Base-by-base conservation (phyloP, 345 rosid species). In the Gossypium raimondii region DNA sequence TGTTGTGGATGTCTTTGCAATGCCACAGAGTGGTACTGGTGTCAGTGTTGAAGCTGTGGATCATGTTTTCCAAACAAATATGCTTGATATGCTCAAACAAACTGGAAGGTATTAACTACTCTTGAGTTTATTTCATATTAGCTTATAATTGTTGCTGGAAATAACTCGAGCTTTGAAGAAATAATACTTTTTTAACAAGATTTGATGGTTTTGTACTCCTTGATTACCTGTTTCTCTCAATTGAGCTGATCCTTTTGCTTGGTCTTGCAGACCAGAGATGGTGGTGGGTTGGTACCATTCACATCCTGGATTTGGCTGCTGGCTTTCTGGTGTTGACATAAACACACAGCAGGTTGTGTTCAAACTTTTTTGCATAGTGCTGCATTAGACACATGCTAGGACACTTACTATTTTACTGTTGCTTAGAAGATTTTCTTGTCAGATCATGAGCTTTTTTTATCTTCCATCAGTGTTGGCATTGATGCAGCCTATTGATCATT, bases 241-340 rank as follows among this genome's bases (percentile, higher is more conserved):
- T 27, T 6, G 18, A 14, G 53, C 53, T 79, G 51, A 77, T 60
- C 45, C 18, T 2, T 79, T 68, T 73, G 1, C 24, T 72, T 83
- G 65, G 61, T 78, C 11, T 76, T 81, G 79, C 89, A 93, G 99
- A 79, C 98, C 98, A 56, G 98, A 95, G 80, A 95, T 95, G 99
- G 99, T 95, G 69, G 99, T 95, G 43, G 99, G 99, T 6, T 95
- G 99, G 99, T 95, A 93, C 84, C 99, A 95, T 78, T 93, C 99
- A 0, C 99, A 94, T 86, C 99, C 98, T 81, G 99, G 99, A 80
- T 94, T 94, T 82, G 99, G 99, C 29, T 94, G 98, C 82, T 95
- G 99, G 99, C 97, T 95, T 34, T 95, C 99, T 64, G 99, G 99
- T 0, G 99, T 95, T 64, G 99, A 95, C 86, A 93, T 95, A 77